phyloP scores from a whole-genome alignment of 1,139 yeast species.

The Suhomyces bokatorum region DNA sequence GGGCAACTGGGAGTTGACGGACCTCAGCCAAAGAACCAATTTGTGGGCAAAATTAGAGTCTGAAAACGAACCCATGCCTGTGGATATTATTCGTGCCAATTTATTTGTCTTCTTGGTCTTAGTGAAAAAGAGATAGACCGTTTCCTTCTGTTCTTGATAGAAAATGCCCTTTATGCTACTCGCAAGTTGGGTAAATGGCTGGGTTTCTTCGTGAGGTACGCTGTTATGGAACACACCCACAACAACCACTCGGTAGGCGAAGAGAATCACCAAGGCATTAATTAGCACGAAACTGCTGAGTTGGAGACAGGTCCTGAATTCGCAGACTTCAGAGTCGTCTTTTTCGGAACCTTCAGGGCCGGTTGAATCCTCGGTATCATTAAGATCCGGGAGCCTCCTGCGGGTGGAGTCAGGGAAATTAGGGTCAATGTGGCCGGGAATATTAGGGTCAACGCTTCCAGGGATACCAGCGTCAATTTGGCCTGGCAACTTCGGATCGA shows the following conservation, averaged over 20 bases:
- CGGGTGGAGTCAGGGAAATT: too few species aligned
- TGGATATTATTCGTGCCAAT: not conserved
- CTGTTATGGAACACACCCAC: not conserved
- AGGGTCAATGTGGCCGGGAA: too few species aligned
- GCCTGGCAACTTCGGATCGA: too few species aligned
- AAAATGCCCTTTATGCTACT: conserved; percentile 4
- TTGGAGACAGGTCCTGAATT: not conserved
- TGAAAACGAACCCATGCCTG: not conserved
- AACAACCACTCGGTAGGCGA: not conserved
- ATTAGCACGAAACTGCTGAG: not conserved
- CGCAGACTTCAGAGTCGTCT: not conserved
- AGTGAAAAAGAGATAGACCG: conserved; percentile 8
- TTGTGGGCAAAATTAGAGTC: not conserved
- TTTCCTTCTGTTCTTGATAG: conserved; percentile 15
- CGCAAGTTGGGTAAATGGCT: not conserved
- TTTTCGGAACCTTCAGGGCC: not conserved
- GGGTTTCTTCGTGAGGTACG: not conserved
- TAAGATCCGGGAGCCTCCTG: not conserved
- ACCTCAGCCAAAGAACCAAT: not conserved
- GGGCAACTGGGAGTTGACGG: not conserved
- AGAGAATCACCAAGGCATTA: not conserved
- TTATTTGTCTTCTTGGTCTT: conserved; percentile 9
- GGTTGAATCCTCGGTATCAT: not conserved
- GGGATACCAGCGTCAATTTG: too few species aligned
- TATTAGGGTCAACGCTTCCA: too few species aligned